phyloP scores from a whole-genome alignment of 306 rosid species.

The Vigna trinervia region DNA sequence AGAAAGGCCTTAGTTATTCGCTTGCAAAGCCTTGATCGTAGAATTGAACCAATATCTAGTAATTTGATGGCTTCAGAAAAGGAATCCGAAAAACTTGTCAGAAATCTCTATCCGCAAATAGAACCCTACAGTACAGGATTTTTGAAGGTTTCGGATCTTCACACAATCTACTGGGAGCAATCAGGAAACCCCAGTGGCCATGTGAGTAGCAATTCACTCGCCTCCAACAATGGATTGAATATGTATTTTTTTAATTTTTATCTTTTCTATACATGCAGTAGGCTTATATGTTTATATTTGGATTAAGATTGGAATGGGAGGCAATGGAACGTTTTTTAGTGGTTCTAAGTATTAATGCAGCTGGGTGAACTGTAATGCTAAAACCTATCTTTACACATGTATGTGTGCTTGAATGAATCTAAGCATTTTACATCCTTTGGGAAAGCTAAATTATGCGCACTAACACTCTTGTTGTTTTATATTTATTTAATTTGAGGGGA shows the following conservation, averaged over 20 bases:
- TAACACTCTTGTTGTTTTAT: slow-evolving; percentile 3
- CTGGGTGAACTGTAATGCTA: slow-evolving; percentile 21
- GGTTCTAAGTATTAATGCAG: slow-evolving; percentile 25
- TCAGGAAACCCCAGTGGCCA: slow-evolving; percentile 88
- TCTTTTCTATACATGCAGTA: background rate
- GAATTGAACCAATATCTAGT: slow-evolving; percentile 45
- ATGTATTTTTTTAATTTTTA: background rate
- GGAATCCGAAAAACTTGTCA: slow-evolving; percentile 52
- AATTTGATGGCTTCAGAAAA: slow-evolving; percentile 66
- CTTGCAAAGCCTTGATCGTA: slow-evolving; percentile 49
- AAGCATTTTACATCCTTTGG: background rate
- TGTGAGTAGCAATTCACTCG: slow-evolving; percentile 57
- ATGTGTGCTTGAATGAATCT: background rate
- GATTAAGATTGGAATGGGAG: slow-evolving; percentile 26
- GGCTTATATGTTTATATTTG: slow-evolving; percentile 24
- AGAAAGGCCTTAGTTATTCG: slow-evolving; percentile 46
- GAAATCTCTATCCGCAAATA: slow-evolving; percentile 62
- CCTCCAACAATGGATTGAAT: background rate
- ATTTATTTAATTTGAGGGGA: background rate
- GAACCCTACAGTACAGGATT: slow-evolving; percentile 73
- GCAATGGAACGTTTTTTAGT: slow-evolving; percentile 14
- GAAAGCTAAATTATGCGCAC: slow-evolving; percentile 8
- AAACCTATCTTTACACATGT: slow-evolving; percentile 1
- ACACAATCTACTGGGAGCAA: slow-evolving; percentile 89
- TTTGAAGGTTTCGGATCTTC: slow-evolving; percentile 85